Evolutionary conservation across 441 rosid species (phyloP).

Genomic region (Lepidium campestre): DNA sequence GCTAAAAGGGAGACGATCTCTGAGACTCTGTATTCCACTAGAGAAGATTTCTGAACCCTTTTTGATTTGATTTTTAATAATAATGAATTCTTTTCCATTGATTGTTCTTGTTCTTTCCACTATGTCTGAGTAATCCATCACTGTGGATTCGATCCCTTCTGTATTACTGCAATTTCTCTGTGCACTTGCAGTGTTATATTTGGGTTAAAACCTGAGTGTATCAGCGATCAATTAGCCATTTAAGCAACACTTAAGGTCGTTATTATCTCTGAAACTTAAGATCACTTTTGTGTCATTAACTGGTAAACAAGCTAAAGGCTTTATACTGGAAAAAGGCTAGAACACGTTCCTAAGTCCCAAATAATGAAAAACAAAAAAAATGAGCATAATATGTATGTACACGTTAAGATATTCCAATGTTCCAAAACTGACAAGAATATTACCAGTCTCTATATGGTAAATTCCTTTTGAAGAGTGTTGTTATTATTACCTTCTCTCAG

Average conservation of each 20-base stretch:
- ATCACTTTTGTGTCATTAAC: not conserved
- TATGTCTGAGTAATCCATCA: too few species aligned
- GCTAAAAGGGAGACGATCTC: too few species aligned
- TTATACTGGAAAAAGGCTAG: slow-evolving; percentile 6
- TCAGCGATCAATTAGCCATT: not conserved
- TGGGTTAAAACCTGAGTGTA: too few species aligned
- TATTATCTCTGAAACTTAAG: not conserved
- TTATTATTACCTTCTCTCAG: slow-evolving; percentile 48
- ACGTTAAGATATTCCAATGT: slow-evolving; percentile 2
- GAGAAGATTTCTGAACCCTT: too few species aligned
- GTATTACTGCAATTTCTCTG: too few species aligned
- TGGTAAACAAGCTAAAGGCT: not conserved
- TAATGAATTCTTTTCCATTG: too few species aligned
- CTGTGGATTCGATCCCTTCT: too few species aligned
- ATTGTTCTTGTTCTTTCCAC: too few species aligned
- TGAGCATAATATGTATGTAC: slow-evolving; percentile 17
- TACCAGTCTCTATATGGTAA: slow-evolving; percentile 6
- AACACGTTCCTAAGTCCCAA: not conserved
- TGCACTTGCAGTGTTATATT: too few species aligned
- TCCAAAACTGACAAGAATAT: slow-evolving; percentile 13
- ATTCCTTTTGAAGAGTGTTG: slow-evolving; percentile 30
- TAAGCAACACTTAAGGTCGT: not conserved
- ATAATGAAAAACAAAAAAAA: not conserved
- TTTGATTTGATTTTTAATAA: too few species aligned
- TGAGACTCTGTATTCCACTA: too few species aligned